Evolutionary conservation across 2,329 filamentous ascomycete genomes (phyloP).

Genomic region (Aspergillus japonicus): DNA sequence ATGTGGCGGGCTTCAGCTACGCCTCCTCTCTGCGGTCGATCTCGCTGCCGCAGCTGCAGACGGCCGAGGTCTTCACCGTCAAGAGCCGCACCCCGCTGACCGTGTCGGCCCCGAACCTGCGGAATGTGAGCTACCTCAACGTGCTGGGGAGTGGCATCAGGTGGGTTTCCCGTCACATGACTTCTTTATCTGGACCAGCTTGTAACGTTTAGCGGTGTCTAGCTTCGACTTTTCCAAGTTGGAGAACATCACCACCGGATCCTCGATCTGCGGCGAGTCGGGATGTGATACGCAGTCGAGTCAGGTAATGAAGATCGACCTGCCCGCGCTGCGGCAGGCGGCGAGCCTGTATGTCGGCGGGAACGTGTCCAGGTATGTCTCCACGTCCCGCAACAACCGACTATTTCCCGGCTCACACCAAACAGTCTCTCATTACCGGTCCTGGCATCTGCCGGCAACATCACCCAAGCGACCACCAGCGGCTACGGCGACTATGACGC

Average conservation of each 20-base stretch:
- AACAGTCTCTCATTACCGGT: not conserved
- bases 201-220: not conserved
- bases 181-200: not conserved
- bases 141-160: not conserved
- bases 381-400: not conserved
- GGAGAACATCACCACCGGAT: not conserved
- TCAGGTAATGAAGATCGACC: not conserved
- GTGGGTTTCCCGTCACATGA: not conserved
- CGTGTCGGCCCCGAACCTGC: not conserved
- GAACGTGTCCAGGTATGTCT: not conserved
- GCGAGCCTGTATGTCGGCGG: not conserved
- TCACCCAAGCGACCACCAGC: not conserved
- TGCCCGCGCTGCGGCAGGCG: not conserved
- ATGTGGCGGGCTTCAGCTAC: not conserved
- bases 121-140: not conserved
- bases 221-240: not conserved
- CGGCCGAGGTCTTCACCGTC: not conserved
- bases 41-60: not conserved
- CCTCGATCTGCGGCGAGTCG: not conserved
- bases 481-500: not conserved
- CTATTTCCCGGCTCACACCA: not conserved
- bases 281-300: not conserved
- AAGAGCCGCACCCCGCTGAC: not conserved
- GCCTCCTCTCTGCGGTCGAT: not conserved
- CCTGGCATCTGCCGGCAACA: not conserved